Percentiles rank a stretch among this genome's conserved stretches.
Evolutionary conservation across 2,329 filamentous ascomycete species (phyloP).

Genomic region (Penicillium sp.): DNA sequence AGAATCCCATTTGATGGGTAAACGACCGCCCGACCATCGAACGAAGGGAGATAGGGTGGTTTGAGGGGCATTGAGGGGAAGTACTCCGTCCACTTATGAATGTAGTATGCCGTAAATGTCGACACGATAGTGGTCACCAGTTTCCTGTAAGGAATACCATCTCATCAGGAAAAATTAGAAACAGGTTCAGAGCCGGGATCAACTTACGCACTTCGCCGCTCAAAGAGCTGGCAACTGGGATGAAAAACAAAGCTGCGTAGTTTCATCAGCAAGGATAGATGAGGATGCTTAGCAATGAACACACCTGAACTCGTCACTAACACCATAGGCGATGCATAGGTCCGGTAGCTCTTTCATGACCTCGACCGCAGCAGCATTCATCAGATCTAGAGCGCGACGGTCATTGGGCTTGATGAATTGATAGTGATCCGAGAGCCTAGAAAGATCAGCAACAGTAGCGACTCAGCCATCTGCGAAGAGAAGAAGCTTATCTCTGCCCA

Average conservation of each 20-base stretch:
- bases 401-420: constrained; percentile 93
- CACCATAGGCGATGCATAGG: constrained; percentile 84
- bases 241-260: constrained; percentile 79
- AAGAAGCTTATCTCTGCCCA: no score
- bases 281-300: background rate
- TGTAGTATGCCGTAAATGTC: constrained; percentile 90
- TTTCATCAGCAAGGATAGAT: background rate
- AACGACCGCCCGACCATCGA: constrained; percentile 88
- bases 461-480: background rate
- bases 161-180: background rate
- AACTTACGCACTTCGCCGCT: constrained; percentile 75
- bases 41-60: constrained; percentile 75
- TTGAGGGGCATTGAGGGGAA: constrained; percentile 75
- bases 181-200: background rate
- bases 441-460: constrained; percentile 1
- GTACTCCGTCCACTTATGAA: constrained; percentile 75
- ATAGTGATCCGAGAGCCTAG: constrained; percentile 80
- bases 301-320: constrained; percentile 85
- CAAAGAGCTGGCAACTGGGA: constrained; percentile 80
- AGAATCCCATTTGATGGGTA: constrained; percentile 84
- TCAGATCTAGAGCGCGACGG: constrained; percentile 80
- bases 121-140: constrained; percentile 88
- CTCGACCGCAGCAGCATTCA: constrained; percentile 89
- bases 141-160: constrained; percentile 63
- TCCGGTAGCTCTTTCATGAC: constrained; percentile 85